Percentiles rank a stretch among this genome's conserved stretches.
phyloP scores from a whole-genome alignment of 345 rosid species.

The Murraya koenigii region DNA sequence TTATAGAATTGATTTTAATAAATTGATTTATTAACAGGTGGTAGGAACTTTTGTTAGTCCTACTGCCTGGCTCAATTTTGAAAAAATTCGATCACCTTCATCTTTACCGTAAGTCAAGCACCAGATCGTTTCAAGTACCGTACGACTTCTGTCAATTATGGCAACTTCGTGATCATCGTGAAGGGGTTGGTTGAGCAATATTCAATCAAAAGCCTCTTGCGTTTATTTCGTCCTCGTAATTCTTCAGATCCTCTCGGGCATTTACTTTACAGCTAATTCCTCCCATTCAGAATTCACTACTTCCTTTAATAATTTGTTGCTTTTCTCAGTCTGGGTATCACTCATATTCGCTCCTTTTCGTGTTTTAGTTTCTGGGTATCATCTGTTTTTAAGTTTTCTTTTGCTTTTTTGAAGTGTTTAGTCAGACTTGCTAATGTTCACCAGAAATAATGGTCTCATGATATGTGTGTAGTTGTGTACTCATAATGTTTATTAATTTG shows the following conservation, averaged over 20 bases:
- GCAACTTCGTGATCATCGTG: constrained; percentile 35
- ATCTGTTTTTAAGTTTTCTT: not conserved
- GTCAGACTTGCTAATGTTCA: not conserved
- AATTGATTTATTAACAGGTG: too few species aligned
- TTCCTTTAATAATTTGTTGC: too few species aligned
- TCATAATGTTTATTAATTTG: not conserved
- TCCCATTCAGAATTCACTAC: not conserved
- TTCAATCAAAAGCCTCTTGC: constrained; percentile 59
- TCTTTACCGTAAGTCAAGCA: not conserved
- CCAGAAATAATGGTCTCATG: not conserved
- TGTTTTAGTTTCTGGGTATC: constrained; percentile 7
- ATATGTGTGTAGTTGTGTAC: not conserved
- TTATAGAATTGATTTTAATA: too few species aligned
- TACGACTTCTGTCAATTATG: constrained; percentile 12
- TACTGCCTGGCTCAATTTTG: too few species aligned
- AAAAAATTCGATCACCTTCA: not conserved
- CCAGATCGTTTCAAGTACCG: not conserved
- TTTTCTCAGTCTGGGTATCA: not conserved
- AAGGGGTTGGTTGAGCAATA: constrained; percentile 55
- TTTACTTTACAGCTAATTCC: too few species aligned
- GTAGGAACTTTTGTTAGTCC: too few species aligned
- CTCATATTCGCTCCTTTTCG: not conserved
- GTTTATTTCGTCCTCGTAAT: constrained; percentile 74
- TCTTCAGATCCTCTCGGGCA: constrained; percentile 93
- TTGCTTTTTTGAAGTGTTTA: not conserved